These are phyloP conservation scores for Lepraria neglecta DNA, from an alignment of 495 filamentous ascomycete species.

Conservation along the genomic window DNA sequence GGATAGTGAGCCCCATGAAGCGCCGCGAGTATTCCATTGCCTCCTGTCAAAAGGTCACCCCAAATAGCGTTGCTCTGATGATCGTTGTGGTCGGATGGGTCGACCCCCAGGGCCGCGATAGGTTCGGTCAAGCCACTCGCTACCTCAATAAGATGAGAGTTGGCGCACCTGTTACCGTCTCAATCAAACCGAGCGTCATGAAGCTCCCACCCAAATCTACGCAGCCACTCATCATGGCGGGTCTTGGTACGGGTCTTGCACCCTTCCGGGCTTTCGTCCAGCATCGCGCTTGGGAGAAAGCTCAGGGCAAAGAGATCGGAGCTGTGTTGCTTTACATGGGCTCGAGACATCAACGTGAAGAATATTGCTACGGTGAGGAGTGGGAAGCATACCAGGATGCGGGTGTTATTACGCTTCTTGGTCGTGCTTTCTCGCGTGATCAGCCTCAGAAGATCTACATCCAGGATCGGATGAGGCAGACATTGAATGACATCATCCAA, in stretches of 20 bases:
- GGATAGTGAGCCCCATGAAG: conserved; percentile 86
- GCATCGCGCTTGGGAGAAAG: conserved; percentile 94
- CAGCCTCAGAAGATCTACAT: conserved; percentile 99
- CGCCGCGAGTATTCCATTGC: conserved; percentile 97
- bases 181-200: conserved; percentile 96
- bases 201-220: conserved; percentile 82
- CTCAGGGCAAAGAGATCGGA: conserved; percentile 89
- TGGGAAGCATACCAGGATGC: conserved; percentile 98
- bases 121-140: conserved; percentile 86
- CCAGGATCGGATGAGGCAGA: conserved; percentile 94
- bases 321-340: conserved; percentile 94
- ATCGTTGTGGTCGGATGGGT: conserved; percentile 97
- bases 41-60: conserved; percentile 86
- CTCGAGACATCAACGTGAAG: conserved; percentile 91
- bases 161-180: conserved; percentile 76
- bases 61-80: conserved; percentile 81
- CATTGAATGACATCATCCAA: conserved; percentile 73
- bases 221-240: conserved; percentile 95
- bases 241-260: conserved; percentile 94
- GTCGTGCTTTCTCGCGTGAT: conserved; percentile 91
- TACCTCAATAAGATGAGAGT: conserved; percentile 70
- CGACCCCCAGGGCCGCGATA: conserved; percentile 77
- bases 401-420: conserved; percentile 88
- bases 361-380: conserved; percentile 98
- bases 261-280: conserved; percentile 98